Base-by-base conservation (phyloP, 352 stramenopile genomes). In the Phytopythium chamaehyphon region DNA sequence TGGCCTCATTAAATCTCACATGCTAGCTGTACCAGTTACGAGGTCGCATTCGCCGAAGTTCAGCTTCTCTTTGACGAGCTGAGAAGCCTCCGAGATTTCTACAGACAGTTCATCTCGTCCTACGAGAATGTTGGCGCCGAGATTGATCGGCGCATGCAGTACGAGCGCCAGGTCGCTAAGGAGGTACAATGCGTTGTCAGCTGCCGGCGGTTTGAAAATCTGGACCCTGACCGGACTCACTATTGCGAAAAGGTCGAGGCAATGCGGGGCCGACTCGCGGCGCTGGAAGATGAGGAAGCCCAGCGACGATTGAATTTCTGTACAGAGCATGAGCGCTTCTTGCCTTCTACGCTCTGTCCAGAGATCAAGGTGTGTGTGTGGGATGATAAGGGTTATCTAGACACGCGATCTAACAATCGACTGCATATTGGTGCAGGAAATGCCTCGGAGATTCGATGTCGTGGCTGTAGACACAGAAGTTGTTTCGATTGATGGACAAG, bases 61-160 rank as follows among this genome's bases (percentile, higher is more conserved):
- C 74, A 88, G 53, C 81, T 78, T 16, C 57, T 94, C 24, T 88
- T 90, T 49, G 81, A 94, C 19, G 83, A 94, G 28, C 54, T 94
- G 24, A 64, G 54, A 18, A 94, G 74, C 45, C 71, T 94, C 40
- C 71, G 78, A 15, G 79, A 90, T 37, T 94, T 94, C 47, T 94
- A 94, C 54, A 67, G 69, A n/a, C 83, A 89, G 16, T 94, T 94
- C 47, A 24, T 86, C 16, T 58, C 51, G 11, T 88, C 83, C 8
- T 91, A 90, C 56, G 53, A 65, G 45, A 71, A 83, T 26, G 61
- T 92, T 9, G 64, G 62, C 2, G 43, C 58, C 1, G 83, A 94
- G 56, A 57, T 92, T 10, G 54, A 69, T 50, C 71, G 83, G 38
- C 66, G 83, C 26, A 67, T 62, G 37, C 53, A 63, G n/a, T 86